A percentile compares a stretch with the other conserved stretches of the same genome.
These are phyloP conservation scores for Tilletiaria anomala DNA, from an alignment of 1,284 basidiomycete species.

Conservation along the genomic window DNA sequence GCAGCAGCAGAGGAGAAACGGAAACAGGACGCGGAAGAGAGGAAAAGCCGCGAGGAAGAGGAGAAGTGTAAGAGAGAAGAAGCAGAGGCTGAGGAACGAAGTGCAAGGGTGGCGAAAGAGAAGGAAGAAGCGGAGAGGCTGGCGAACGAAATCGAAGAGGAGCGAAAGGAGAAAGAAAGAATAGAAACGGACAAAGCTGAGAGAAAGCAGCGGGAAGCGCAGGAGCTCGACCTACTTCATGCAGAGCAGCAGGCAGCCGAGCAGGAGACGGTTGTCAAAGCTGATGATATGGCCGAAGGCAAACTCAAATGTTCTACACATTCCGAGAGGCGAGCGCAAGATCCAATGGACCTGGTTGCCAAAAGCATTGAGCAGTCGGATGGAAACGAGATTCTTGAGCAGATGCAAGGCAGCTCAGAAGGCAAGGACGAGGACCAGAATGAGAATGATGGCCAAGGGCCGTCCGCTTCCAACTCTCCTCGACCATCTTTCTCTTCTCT, in stretches of 20 bases:
- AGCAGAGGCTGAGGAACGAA: constrained; percentile 10
- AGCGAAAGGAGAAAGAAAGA: constrained; percentile 9
- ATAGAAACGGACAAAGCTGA: constrained; percentile 2
- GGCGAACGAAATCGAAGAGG: constrained; percentile 9
- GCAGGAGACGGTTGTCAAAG: background rate
- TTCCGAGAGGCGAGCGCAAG: no score
- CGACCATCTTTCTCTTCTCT: constrained; percentile 27
- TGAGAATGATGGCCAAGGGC: no score
- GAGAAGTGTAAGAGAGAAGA: constrained; percentile 1
- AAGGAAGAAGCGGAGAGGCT: constrained; percentile 8
- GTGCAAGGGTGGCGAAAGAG: constrained; percentile 3
- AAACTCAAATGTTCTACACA: no score
- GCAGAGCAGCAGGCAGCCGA: background rate
- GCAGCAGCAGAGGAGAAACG: background rate
- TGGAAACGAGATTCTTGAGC: no score
- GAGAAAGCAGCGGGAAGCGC: constrained; percentile 3
- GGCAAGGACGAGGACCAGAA: no score
- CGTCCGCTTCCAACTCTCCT: constrained; percentile 9
- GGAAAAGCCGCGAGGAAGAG: constrained; percentile 3
- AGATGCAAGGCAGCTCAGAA: no score
- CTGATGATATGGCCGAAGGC: no score
- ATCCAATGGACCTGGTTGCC: no score
- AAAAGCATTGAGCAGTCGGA: no score
- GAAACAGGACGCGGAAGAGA: constrained; percentile 1
- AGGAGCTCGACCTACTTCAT: no score